phyloP scores from a whole-genome alignment of 164 flowering plant species.

The Annona squamosa region DNA sequence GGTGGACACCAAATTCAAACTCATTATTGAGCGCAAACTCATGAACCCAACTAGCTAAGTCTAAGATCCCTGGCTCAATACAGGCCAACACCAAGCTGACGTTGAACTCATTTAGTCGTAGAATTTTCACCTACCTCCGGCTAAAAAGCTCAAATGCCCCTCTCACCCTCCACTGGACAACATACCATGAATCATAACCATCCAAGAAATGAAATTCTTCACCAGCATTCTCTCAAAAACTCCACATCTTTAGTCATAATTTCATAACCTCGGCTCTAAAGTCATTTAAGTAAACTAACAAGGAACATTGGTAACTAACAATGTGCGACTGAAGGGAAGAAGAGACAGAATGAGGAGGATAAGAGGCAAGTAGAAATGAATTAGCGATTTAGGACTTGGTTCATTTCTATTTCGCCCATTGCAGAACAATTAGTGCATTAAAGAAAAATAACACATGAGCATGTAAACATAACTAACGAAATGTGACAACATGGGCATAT shows the following conservation, averaged over 20 bases:
- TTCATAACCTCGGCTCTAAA: no score
- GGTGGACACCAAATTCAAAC: constrained; percentile 31
- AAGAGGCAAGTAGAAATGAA: no score
- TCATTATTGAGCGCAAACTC: constrained; percentile 40
- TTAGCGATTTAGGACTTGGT: no score
- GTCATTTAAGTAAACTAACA: no score
- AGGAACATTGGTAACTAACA: no score
- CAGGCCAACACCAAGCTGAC: constrained; percentile 54
- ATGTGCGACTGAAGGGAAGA: no score
- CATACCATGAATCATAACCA: constrained; percentile 55
- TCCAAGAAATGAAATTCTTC: constrained; percentile 63
- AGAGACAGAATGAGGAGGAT: no score
- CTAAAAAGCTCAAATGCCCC: constrained; percentile 49
- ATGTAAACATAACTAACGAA: no score
- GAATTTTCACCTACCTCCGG: constrained; percentile 41
- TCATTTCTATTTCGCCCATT: no score
- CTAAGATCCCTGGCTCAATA: constrained; percentile 43
- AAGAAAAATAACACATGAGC: no score
- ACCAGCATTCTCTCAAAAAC: constrained; percentile 45
- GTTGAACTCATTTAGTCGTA: constrained; percentile 55
- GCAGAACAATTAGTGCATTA: no score
- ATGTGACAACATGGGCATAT: no score
- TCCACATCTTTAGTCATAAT: neutral
- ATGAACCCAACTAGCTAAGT: constrained; percentile 51
- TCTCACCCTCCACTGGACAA: constrained; percentile 20